These are phyloP conservation scores for Tetramitus jugosus DNA, from an alignment of 208 protist species.

Conservation along the genomic window DNA sequence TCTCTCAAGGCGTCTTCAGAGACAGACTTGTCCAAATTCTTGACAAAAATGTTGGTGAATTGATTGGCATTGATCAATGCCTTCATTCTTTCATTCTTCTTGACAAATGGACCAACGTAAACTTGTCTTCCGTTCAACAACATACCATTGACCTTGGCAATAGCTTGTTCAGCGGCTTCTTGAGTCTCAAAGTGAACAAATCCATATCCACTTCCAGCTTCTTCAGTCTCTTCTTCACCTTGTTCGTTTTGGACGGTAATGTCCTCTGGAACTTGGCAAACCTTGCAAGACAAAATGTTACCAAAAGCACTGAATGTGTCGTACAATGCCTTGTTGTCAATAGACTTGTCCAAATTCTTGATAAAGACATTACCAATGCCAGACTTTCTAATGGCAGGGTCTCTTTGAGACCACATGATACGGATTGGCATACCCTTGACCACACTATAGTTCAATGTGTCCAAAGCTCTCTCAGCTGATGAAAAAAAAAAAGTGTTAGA, in stretches of 20 bases:
- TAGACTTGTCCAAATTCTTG: slow-evolving; percentile 89
- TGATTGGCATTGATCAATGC: slow-evolving; percentile 60
- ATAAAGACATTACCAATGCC: slow-evolving; percentile 97
- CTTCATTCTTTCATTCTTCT: slow-evolving; percentile 77
- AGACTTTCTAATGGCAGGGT: slow-evolving; percentile 85
- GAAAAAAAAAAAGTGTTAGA: too few species aligned
- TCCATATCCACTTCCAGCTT: slow-evolving; percentile 85
- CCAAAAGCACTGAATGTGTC: slow-evolving; percentile 94
- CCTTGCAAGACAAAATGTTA: slow-evolving; percentile 96
- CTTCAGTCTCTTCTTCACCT: slow-evolving; percentile 59
- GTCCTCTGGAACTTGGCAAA: slow-evolving; percentile 34
- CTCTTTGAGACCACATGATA: slow-evolving; percentile 98
- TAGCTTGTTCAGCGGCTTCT: slow-evolving; percentile 81
- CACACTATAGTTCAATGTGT: slow-evolving; percentile 93
- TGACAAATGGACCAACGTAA: slow-evolving; percentile 79
- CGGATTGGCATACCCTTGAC: slow-evolving; percentile 86
- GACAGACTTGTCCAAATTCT: slow-evolving; percentile 82
- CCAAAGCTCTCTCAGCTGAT: slow-evolving; percentile 92
- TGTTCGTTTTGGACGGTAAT: slow-evolving; percentile 57
- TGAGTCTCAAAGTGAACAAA: slow-evolving; percentile 98
- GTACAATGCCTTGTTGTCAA: slow-evolving; percentile 92
- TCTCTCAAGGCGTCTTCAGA: slow-evolving; percentile 78
- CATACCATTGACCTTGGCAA: slow-evolving; percentile 92
- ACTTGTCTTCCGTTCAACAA: slow-evolving; percentile 76
- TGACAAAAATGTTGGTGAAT: slow-evolving; percentile 98